These are phyloP conservation scores for Trichophyton schoenleinii DNA, from an alignment of 2,329 filamentous ascomycete genomes.

Conservation along the genomic window DNA sequence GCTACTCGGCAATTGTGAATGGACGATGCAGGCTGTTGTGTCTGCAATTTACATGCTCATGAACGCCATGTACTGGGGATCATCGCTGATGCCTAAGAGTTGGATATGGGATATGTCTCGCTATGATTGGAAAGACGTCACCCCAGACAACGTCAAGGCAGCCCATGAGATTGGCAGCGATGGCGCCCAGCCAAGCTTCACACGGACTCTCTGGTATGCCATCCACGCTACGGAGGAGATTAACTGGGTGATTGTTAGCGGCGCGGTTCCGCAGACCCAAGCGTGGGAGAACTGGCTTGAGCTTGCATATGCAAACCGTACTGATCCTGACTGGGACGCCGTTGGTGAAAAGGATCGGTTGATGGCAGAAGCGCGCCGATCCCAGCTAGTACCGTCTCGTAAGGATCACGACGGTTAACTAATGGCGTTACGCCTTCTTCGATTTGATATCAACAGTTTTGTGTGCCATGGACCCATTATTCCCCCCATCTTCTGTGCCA, in stretches of 20 bases:
- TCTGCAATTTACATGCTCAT: conserved; percentile 46
- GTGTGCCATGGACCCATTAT: background rate
- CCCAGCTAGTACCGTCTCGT: background rate
- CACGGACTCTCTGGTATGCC: conserved; percentile 47
- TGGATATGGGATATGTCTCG: conserved; percentile 47
- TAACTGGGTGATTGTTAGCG: conserved; percentile 42
- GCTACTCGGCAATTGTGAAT: conserved; percentile 50
- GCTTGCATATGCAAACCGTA: conserved; percentile 14
- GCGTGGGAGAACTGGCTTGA: conserved; percentile 45
- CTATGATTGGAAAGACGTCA: conserved; percentile 34
- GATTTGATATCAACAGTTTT: background rate
- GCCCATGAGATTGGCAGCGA: conserved; percentile 14
- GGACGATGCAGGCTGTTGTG: conserved; percentile 48
- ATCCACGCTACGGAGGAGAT: conserved; percentile 43
- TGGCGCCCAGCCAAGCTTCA: conserved; percentile 33
- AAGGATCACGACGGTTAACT: background rate
- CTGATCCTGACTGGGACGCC: conserved; percentile 10
- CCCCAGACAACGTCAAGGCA: conserved; percentile 29
- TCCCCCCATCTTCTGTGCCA: background rate
- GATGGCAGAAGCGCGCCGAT: conserved; percentile 4
- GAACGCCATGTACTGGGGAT: conserved; percentile 48
- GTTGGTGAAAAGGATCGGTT: conserved; percentile 7
- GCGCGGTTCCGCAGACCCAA: conserved; percentile 40
- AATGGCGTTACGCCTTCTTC: background rate
- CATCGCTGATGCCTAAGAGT: conserved; percentile 38